These are phyloP conservation scores for Amylostereum areolatum DNA, from an alignment of 1,284 basidiomycete species.

Conservation along the genomic window DNA sequence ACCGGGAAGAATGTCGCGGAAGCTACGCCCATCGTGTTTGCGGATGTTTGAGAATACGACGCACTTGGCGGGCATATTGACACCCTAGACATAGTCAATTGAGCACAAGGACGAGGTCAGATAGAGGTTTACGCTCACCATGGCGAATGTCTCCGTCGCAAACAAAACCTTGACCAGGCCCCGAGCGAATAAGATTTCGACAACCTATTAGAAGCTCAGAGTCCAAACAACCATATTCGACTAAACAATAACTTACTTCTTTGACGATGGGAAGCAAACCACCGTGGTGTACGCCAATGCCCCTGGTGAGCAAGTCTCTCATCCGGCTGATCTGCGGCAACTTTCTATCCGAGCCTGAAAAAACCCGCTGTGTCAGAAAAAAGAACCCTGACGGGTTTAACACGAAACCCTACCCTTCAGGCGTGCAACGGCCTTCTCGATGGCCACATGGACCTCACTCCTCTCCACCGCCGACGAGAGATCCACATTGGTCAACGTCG, in stretches of 20 bases:
- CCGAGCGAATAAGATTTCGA: constrained; percentile 93
- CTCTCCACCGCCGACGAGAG: constrained; percentile 86
- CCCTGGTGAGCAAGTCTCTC: constrained; percentile 85
- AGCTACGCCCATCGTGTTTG: constrained; percentile 93
- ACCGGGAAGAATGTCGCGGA: constrained; percentile 85
- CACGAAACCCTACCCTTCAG: constrained; percentile 65
- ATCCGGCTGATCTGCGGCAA: constrained; percentile 95
- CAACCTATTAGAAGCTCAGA: constrained; percentile 53
- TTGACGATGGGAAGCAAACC: constrained; percentile 96
- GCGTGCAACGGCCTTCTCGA: constrained; percentile 88
- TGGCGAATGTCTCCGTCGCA: constrained; percentile 98
- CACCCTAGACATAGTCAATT: constrained; percentile 58
- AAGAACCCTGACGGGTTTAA: constrained; percentile 3
- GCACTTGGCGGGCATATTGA: constrained; percentile 98
- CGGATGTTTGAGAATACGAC: constrained; percentile 95
- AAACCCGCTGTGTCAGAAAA: constrained; percentile 2
- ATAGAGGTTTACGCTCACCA: constrained; percentile 51
- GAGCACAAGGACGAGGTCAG: background rate
- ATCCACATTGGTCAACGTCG: constrained; percentile 84
- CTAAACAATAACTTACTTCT: constrained; percentile 51
- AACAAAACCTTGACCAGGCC: constrained; percentile 97
- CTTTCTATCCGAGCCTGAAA: constrained; percentile 80
- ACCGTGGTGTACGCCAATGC: constrained; percentile 97
- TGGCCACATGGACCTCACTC: constrained; percentile 93
- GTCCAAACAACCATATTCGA: background rate